Evolutionary conservation across 192 early-diverging fungal species (phyloP), one percentile per base, ranked within the genome.

Genomic region (Phycomyces nitens): DNA sequence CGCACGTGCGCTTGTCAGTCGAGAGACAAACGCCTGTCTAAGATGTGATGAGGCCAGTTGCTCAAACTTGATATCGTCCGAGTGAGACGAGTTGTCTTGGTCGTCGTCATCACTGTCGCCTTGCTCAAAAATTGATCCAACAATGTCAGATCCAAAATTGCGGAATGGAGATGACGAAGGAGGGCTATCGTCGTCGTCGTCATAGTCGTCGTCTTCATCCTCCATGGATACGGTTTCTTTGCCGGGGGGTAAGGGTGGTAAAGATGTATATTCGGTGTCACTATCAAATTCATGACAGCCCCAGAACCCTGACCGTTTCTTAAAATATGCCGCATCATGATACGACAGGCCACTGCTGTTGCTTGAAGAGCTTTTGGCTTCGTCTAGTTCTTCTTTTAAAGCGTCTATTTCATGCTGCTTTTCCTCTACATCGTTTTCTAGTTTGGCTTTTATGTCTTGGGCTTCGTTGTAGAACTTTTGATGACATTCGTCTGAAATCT

Each of bases 1-100:
- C 1, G 72, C 70, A 54, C 73, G 74, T 10, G 77, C 80, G 44
- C 65, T 69, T 15, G 74, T 73, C 15, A 79, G 54, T 21, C 69
- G 61, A 14, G 77, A 74, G 5, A 59, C 44, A 12, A 73, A 66
- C 0, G 80, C 77, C 26, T 79, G 74, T 24, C 56, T 61, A 10
- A 81, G 40, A 20, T 65, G 65, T 10, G 72, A 77, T 9, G 65
- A 43, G 1, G 72, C 77, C 47, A 76, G 54, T 10, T 63, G 52
- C 24, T 73, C 72, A 59, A 79, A 81, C 5, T 51, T 43, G 22
- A 68, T 72, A 29, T 57, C 57, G 3, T 60, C 16, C 8, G 42
- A 8, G 1, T 56, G 34, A 6, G 38, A 11, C 1, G 60, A n/a
- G 12, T 64, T 60, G 3, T 61, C 59, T 24, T 69, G 4, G 20